Conservation (phyloP, 2,329 filamentous ascomycete genomes). For the Fusarium staphyleae region DNA sequence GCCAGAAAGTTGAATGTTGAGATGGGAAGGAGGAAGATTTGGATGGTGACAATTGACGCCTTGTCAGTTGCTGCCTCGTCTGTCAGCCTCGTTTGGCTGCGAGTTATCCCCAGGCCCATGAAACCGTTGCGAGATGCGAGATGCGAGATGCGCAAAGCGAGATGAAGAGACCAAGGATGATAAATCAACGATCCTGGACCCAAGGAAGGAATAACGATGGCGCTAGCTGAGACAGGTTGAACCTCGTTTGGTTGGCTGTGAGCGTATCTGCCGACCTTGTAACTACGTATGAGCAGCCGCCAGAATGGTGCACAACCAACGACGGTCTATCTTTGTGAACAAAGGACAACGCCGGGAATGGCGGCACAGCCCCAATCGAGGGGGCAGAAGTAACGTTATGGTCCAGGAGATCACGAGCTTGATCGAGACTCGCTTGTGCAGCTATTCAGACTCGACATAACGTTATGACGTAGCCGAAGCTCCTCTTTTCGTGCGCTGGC, state of each 20-base stretch:
- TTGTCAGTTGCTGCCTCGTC: neutral
- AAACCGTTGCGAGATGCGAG: neutral
- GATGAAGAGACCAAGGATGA: conserved; percentile 8
- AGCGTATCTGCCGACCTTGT: neutral
- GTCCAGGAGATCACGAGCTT: conserved; percentile 6
- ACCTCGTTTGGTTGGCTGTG: neutral
- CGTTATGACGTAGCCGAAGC: conserved; percentile 13
- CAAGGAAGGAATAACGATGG: conserved; percentile 1
- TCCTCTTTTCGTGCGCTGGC: neutral
- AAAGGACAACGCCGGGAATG: conserved; percentile 5
- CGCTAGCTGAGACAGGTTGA: conserved; percentile 3
- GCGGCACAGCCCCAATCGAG: conserved; percentile 7
- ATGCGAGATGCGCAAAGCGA: neutral
- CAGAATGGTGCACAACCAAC: too few species aligned
- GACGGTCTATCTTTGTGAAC: neutral
- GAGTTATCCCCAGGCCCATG: neutral
- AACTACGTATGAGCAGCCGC: too few species aligned
- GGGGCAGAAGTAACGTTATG: neutral
- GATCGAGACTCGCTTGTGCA: conserved; percentile 1
- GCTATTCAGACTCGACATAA: conserved; percentile 5
- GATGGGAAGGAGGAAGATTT: neutral
- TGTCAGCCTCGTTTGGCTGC: neutral
- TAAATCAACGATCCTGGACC: neutral
- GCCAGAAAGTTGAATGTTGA: conserved; percentile 13
- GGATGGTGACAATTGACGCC: neutral